These are phyloP conservation scores for Pleurotus ostreatus DNA, from an alignment of 768 basidiomycete genomes.

Conservation along the genomic window DNA sequence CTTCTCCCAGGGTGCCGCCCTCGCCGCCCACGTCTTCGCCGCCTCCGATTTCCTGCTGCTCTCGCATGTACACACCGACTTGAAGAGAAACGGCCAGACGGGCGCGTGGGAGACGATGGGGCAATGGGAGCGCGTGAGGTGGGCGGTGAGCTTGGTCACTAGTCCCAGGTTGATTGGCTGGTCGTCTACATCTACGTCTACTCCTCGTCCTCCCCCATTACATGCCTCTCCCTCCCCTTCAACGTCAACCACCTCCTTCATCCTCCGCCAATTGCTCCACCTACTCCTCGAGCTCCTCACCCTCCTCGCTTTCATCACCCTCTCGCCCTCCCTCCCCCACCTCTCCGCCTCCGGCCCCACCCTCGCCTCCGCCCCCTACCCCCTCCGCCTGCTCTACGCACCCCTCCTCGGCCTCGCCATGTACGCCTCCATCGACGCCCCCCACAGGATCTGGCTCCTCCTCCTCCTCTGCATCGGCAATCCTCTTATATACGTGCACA, in stretches of 20 bases:
- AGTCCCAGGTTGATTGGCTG: slow-evolving; percentile 5
- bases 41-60: background rate
- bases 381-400: background rate
- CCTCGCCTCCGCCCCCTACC: background rate
- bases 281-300: background rate
- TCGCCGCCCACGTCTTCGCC: background rate
- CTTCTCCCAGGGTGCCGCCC: background rate
- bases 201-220: too few relatives aligned
- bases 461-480: too few relatives aligned
- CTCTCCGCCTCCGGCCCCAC: background rate
- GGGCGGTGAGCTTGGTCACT: background rate
- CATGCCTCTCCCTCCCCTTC: background rate
- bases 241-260: background rate
- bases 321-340: background rate
- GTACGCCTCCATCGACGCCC: background rate
- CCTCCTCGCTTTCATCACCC: background rate
- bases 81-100: background rate
- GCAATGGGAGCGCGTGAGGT: background rate
- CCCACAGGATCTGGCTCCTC: background rate
- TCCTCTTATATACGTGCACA: too few relatives aligned
- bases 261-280: background rate
- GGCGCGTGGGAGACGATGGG: background rate
- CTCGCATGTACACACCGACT: background rate
- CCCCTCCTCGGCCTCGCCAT: background rate
- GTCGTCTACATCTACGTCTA: too few relatives aligned